Conservation (phyloP, 306 rosid genomes). For the Dicorynia guianensis region DNA sequence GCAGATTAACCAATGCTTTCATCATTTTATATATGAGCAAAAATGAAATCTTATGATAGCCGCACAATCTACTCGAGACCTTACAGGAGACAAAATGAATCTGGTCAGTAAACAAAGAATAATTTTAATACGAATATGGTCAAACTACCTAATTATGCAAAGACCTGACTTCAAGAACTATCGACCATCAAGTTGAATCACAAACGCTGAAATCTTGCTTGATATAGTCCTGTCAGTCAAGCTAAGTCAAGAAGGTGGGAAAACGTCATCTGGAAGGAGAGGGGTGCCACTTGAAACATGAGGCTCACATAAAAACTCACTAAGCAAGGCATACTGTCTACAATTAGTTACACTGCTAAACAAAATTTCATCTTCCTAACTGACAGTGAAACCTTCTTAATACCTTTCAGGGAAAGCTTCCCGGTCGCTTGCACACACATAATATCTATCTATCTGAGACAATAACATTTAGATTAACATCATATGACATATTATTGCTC, state of each 20-base stretch:
- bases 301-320: background rate
- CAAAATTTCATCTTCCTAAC: background rate
- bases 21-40: too few relatives aligned
- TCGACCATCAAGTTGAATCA: conserved; percentile 3
- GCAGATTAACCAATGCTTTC: too few relatives aligned
- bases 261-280: background rate
- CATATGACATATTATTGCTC: background rate
- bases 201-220: background rate
- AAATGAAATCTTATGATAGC: too few relatives aligned
- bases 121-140: background rate
- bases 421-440: background rate
- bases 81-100: background rate
- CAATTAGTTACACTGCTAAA: background rate
- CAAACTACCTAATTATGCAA: conserved; percentile 20
- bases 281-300: background rate
- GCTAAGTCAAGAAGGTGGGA: conserved; percentile 7
- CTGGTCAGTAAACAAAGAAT: background rate
- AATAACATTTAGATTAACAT: background rate
- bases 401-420: background rate
- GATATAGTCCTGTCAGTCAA: conserved; percentile 6
- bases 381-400: background rate
- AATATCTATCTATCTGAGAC: too few relatives aligned
- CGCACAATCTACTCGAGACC: too few relatives aligned
- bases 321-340: background rate
- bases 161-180: conserved; percentile 20